Conservation (phyloP, 805 yeast genomes). For the Candida broadrunensis region DNA sequence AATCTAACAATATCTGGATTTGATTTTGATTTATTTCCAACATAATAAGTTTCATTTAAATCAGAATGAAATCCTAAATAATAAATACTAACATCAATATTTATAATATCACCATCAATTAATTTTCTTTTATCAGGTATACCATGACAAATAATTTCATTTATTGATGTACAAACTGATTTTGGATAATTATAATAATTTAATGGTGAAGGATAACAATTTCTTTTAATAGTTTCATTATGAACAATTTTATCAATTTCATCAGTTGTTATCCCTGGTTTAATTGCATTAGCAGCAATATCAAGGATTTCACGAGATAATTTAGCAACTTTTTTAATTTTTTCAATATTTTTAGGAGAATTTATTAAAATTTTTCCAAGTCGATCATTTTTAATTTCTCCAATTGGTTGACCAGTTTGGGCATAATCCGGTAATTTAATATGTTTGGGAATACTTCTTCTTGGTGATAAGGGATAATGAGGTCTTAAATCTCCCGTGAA, state of each 20-base stretch:
- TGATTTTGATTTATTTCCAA: constrained; percentile 82
- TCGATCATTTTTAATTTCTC: constrained; percentile 74
- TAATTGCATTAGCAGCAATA: constrained; percentile 75
- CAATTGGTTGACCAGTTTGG: constrained; percentile 67
- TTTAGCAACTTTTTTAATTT: constrained; percentile 70
- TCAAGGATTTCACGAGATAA: constrained; percentile 89
- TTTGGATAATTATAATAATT: constrained; percentile 94
- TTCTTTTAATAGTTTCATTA: constrained; percentile 80
- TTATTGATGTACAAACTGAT: constrained; percentile 87
- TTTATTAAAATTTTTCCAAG: constrained; percentile 62
- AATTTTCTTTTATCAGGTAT: constrained; percentile 88
- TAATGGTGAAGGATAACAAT: constrained; percentile 91
- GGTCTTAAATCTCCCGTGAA: constrained; percentile 79
- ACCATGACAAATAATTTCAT: constrained; percentile 96
- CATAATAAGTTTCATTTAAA: constrained; percentile 93
- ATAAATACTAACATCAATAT: constrained; percentile 83
- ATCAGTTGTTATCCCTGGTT: constrained; percentile 92
- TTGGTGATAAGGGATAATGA: constrained; percentile 73
- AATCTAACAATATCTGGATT: constrained; percentile 81
- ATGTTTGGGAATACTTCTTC: constrained; percentile 66
- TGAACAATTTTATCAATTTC: constrained; percentile 85
- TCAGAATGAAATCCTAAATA: constrained; percentile 91
- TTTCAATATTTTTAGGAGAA: constrained; percentile 65
- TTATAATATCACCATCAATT: constrained; percentile 91
- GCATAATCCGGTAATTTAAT: constrained; percentile 85